Base-by-base conservation (phyloP, 73 alveolate genomes). In the Paramecium sexaurelia region DNA sequence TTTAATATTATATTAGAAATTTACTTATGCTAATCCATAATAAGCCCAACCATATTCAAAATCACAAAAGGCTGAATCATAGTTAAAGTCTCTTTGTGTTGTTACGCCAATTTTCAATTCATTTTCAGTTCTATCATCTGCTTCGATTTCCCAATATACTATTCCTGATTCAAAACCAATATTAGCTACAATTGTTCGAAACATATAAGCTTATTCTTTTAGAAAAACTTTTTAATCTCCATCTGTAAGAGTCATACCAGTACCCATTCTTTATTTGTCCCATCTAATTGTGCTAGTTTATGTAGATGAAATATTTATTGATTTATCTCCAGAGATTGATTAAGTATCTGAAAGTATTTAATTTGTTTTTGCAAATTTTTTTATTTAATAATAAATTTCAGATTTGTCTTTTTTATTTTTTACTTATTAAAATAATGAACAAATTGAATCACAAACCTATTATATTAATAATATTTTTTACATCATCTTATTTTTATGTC, bases 41-140 rank as follows among this genome's bases (percentile, higher is more conserved):
- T 85, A 95, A 17, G 98, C 98, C 93, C 94, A 95, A 9, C 98
- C 98, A 45, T 83, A 95, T 3, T 94, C 96, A 92, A 68, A 94
- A 91, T 95, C 98, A 36, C 95, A 95, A 90, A 95, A 95, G 1
- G 96, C 91, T 8, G 97, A 85, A 61, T 95, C 93, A 82, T 90
- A 90, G 61, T 95, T 95, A 55, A 95, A 95, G 24, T 94, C 93
- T 91, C 89, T 71, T 35, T 94, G 51, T 20, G 93, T 94, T 20
- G 97, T 94, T 0, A 95, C 94, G 2, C 98, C 98, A 24, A 95
- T 94, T 66, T 95, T 95, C 9, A 95, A 85, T 84, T 95, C 97
- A 89, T 95, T 95, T 75, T 95, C 98, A 7, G 98, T 95, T 56
- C 97, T 85, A 1, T 94, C 85, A 66, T 95, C 98, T n/a, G 98